A percentile compares a stretch with the other conserved stretches of the same genome.
Evolutionary conservation across 768 basidiomycete genomes (phyloP).

Genomic region (Lentinula guzmanii): DNA sequence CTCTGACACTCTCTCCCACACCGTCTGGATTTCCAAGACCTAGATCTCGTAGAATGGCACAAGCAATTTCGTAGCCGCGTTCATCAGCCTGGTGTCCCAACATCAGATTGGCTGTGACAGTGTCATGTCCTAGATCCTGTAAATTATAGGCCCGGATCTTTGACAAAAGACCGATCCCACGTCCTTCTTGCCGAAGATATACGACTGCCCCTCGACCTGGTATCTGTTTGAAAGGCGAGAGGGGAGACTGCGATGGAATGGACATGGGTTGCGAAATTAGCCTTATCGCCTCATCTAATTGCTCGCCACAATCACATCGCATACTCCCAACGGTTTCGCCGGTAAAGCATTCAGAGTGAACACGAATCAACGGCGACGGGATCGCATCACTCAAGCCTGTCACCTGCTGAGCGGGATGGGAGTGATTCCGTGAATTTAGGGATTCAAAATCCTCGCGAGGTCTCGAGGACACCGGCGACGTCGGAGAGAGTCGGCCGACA

Average conservation of each 20-base stretch:
- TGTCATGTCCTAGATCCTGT: slow-evolving; percentile 97
- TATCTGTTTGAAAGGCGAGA: slow-evolving; percentile 33
- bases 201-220: slow-evolving; percentile 90
- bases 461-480: slow-evolving; percentile 39
- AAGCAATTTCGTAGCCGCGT: slow-evolving; percentile 88
- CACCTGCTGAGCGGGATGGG: background rate
- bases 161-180: slow-evolving; percentile 92
- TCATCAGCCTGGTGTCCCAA: slow-evolving; percentile 94
- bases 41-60: slow-evolving; percentile 83
- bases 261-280: slow-evolving; percentile 72
- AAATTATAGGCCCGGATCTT: slow-evolving; percentile 98
- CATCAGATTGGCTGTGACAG: slow-evolving; percentile 95
- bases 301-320: slow-evolving; percentile 99
- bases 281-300: slow-evolving; percentile 94
- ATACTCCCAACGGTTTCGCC: slow-evolving; percentile 97
- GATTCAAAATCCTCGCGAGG: slow-evolving; percentile 17
- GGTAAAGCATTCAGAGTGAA: slow-evolving; percentile 98
- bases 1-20: slow-evolving; percentile 34
- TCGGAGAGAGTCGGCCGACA: slow-evolving; percentile 70
- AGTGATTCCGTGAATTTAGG: background rate
- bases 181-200: slow-evolving; percentile 95
- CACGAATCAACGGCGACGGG: slow-evolving; percentile 81
- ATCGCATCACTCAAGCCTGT: slow-evolving; percentile 22
- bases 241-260: slow-evolving; percentile 29
- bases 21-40: slow-evolving; percentile 53